phyloP scores from a whole-genome alignment of 441 rosid species.

The Adansonia madagascariensis region DNA sequence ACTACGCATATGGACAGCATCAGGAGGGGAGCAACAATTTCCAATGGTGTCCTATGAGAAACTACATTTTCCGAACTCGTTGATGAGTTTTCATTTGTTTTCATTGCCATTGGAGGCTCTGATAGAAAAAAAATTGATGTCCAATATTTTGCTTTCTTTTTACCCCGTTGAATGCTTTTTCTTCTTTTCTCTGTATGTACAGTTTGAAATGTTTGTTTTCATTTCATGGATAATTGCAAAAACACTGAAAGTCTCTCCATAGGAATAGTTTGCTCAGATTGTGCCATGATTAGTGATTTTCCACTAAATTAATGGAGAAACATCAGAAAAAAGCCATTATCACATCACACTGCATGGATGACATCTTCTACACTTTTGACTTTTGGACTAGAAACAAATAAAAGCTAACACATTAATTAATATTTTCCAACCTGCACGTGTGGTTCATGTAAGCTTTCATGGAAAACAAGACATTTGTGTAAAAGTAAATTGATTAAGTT shows the following conservation, averaged over 20 bases:
- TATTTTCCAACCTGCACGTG: conserved; percentile 18
- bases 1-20: conserved; percentile 81
- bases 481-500: neutral
- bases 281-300: conserved; percentile 39
- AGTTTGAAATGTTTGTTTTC: conserved; percentile 42
- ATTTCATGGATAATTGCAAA: conserved; percentile 26
- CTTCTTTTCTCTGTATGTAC: conserved; percentile 33
- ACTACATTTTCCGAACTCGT: conserved; percentile 28
- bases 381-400: conserved; percentile 12
- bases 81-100: conserved; percentile 28
- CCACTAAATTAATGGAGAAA: conserved; percentile 33
- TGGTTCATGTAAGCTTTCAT: conserved; percentile 14
- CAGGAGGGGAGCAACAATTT: conserved; percentile 43
- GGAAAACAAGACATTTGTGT: neutral
- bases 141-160: conserved; percentile 35
- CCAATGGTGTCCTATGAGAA: conserved; percentile 41
- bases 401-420: conserved; percentile 8
- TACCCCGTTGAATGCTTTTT: conserved; percentile 2
- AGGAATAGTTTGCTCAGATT: conserved; percentile 36
- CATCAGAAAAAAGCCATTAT: conserved; percentile 27
- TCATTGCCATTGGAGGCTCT: conserved; percentile 16
- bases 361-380: conserved; percentile 7
- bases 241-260: conserved; percentile 23
- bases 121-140: conserved; percentile 18
- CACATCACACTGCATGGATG: conserved; percentile 5